Conservation (phyloP, 2,329 filamentous ascomycete species). For the Xenosphaeropsis pyriputrescens region DNA sequence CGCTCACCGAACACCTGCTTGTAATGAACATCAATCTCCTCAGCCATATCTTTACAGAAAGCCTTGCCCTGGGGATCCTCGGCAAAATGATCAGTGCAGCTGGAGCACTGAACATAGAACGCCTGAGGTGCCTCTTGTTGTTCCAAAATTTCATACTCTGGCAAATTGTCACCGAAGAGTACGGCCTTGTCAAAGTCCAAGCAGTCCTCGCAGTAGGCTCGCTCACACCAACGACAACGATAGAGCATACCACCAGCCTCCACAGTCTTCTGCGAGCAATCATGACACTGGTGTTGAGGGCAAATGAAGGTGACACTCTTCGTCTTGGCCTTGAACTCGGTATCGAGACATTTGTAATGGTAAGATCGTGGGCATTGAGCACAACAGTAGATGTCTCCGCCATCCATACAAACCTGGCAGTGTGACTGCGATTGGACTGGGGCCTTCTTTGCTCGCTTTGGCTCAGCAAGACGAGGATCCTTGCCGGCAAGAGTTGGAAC, state of each 20-base stretch:
- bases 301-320: conserved; percentile 34
- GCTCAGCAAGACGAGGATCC: conserved; percentile 32
- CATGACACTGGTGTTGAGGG: conserved; percentile 36
- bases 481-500: conserved; percentile 41
- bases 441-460: conserved; percentile 29
- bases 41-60: conserved; percentile 14
- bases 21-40: conserved; percentile 10
- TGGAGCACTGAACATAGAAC: conserved; percentile 35
- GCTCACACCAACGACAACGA: conserved; percentile 38
- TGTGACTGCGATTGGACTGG: conserved; percentile 30
- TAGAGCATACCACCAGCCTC: conserved; percentile 25
- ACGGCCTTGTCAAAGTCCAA: conserved; percentile 33
- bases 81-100: conserved; percentile 24
- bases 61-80: conserved; percentile 13
- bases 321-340: conserved; percentile 23
- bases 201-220: conserved; percentile 43
- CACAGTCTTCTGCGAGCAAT: conserved; percentile 34
- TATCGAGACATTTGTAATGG: conserved; percentile 32
- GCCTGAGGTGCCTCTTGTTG: conserved; percentile 25
- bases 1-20: conserved; percentile 7
- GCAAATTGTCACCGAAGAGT: conserved; percentile 33
- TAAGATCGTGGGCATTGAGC: conserved; percentile 37
- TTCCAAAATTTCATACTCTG: conserved; percentile 34
- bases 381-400: conserved; percentile 30
- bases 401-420: conserved; percentile 35